phyloP scores from a whole-genome alignment of 2,329 filamentous ascomycete genomes.

The Pseudohalonectria lignicola region DNA sequence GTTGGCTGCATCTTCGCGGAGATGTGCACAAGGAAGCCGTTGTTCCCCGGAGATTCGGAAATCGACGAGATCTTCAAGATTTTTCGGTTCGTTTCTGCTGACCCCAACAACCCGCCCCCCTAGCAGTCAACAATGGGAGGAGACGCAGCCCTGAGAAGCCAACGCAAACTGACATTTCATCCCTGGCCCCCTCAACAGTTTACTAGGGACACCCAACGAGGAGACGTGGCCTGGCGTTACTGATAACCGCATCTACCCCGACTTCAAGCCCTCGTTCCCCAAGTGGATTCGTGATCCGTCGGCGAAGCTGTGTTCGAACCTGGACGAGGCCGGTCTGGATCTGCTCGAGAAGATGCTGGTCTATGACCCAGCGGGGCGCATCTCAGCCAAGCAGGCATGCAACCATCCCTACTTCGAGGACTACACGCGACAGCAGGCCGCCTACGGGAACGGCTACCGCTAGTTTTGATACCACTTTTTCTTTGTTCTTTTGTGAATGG shows the following conservation, averaged over 20 bases:
- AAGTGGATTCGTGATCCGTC: slow-evolving; percentile 68
- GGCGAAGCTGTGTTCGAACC: slow-evolving; percentile 51
- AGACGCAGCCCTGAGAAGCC: too few relatives aligned
- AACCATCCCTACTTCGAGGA: slow-evolving; percentile 66
- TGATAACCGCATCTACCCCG: slow-evolving; percentile 52
- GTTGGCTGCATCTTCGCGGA: slow-evolving; percentile 85
- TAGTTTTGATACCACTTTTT: too few relatives aligned
- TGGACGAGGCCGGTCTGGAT: slow-evolving; percentile 62
- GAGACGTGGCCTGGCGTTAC: slow-evolving; percentile 76
- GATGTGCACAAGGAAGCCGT: slow-evolving; percentile 82
- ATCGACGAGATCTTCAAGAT: slow-evolving; percentile 96
- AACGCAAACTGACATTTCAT: too few relatives aligned
- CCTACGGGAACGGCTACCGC: slow-evolving; percentile 18
- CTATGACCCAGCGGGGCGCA: slow-evolving; percentile 73
- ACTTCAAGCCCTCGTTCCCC: slow-evolving; percentile 81
- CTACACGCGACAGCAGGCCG: slow-evolving; percentile 11
- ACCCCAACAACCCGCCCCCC: too few relatives aligned
- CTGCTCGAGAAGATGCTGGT: slow-evolving; percentile 59
- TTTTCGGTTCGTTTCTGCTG: slow-evolving; percentile 61
- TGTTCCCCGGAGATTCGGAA: slow-evolving; percentile 83
- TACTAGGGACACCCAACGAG: slow-evolving; percentile 74
- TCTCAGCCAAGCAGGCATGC: slow-evolving; percentile 81
- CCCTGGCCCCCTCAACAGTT: slow-evolving; percentile 28
- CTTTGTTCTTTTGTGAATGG: not conserved
- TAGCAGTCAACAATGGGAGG: too few relatives aligned